Conservation (phyloP, 306 rosid genomes). For the Castanopsis chinensis region DNA sequence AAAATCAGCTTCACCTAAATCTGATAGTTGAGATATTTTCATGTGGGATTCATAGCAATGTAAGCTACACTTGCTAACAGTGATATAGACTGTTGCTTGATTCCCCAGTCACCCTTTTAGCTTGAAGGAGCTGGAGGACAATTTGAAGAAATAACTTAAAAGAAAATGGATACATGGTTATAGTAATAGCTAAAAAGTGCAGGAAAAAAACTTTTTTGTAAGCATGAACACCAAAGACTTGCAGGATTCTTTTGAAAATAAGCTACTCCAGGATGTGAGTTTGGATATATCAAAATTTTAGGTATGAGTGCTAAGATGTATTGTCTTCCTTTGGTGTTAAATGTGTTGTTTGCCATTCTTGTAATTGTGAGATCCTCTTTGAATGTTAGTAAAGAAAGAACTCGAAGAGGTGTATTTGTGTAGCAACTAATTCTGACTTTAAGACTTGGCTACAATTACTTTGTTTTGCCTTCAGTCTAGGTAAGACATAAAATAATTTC, state of each 20-base stretch:
- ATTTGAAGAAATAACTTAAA: conserved; percentile 14
- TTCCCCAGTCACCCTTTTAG: conserved; percentile 68
- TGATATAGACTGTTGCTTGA: conserved; percentile 73
- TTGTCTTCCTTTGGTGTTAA: not conserved
- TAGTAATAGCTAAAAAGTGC: too few species aligned
- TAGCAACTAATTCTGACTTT: too few species aligned
- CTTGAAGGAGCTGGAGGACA: conserved; percentile 65
- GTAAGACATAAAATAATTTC: not conserved
- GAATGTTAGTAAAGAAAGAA: too few species aligned
- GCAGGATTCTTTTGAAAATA: conserved; percentile 4
- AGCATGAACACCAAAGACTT: too few species aligned
- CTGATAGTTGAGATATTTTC: too few species aligned
- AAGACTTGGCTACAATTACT: not conserved
- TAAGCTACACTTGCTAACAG: conserved; percentile 45
- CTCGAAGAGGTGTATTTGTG: too few species aligned
- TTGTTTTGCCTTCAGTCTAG: not conserved
- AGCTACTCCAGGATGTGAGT: conserved; percentile 54
- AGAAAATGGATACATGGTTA: too few species aligned
- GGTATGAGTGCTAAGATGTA: conserved; percentile 20
- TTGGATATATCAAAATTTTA: conserved; percentile 62
- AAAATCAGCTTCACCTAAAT: too few species aligned
- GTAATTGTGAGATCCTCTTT: not conserved
- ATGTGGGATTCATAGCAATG: conserved; percentile 40
- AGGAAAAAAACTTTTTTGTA: too few species aligned
- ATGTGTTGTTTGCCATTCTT: not conserved